Base-by-base conservation (phyloP, 768 basidiomycete species). In the Wakefieldia striispora region DNA sequence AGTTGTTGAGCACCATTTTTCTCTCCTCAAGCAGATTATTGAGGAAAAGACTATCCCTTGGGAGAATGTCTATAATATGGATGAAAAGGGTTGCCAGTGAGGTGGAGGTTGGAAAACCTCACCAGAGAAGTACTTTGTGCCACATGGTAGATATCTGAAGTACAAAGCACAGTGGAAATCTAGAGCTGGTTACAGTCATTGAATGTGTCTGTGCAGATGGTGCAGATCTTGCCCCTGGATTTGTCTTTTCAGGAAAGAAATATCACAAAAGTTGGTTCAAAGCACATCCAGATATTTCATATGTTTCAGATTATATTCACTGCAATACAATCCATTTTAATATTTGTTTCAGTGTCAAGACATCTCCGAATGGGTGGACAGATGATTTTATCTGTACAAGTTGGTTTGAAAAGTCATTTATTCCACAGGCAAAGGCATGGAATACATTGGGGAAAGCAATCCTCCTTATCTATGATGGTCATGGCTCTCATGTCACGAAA, bases 141-240 rank as follows among this genome's bases (percentile, higher is more conserved):
- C 27, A 29, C 6, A 9, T 7, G 27, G 27, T 9, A 11, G 10
- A 9, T 7, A 29, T 9, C 8, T 2, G 6, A 7, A 11, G 8
- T 29, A 29, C 45, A 46, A 56, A 17, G 46, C 62, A 9, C 8
- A 66, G 59, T 53, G 70, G 58, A n/a, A 70, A 72, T 48, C 55
- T 71, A 3, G 73, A 80, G 53, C 65, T 77, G 2, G 70, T 79
- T 13, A 79, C 77, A 0, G 58, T 78, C 21, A 71, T 80, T 34
- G 74, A 79, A 53, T 64, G 66, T 43, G 26, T 42, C 14, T 29
- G n/a, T 17, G 40, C 40, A 1, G n/a, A 29, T 29, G 40, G 40
- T 17, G 6, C 56, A 75, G 59, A 58, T 9, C 41, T 75, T 5
- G 54, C 43, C 13, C 74, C 76, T 3, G 60, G 61, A 8, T 66